Base-by-base conservation (phyloP, 2,329 filamentous ascomycete species). In the Cercospora janseana region DNA sequence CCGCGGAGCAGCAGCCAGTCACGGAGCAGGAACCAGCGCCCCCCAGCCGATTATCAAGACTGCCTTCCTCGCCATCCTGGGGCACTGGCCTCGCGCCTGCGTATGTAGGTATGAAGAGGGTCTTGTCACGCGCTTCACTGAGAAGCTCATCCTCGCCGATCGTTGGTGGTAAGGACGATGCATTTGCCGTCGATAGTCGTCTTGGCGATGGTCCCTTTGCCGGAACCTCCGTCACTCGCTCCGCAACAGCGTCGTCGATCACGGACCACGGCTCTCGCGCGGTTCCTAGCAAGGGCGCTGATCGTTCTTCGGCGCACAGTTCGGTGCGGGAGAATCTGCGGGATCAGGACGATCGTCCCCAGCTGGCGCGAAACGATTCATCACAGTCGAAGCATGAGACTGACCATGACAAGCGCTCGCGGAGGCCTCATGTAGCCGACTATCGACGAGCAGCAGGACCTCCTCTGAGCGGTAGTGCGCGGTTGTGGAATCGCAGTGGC, bases 181-280 rank as follows among this genome's bases (percentile, higher is more conserved):
- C 57, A 18, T 24, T 60, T 16, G 46, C 57, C 15, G 53, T 56
- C n/a, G n/a, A n/a, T n/a, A n/a, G n/a, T 16, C 53, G 57, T 7
- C 52, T 60, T 28, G 60, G 60, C 21, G 54, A n/a, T n/a, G n/a
- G n/a, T n/a, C n/a, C n/a, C n/a, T n/a, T n/a, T n/a, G n/a, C n/a
- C n/a, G n/a, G n/a, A n/a, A n/a, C n/a, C n/a, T n/a, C n/a, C n/a
- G n/a, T n/a, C n/a, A n/a, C n/a, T 10, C 28, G 44, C 24, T 46
- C 51, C 29, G 40, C 32, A 20, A 45, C 40, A 32, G 52, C 37
- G 27, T 47, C 49, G n/a, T 45, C 50, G 6, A 31, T 42, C 15
- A 20, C 35, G 10, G 40, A 52, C n/a, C 40, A 55, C 21, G 29
- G 52, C 6, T 49, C 49, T 12, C 35, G 41, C 10, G 24, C 54